Evolutionary conservation across 192 early-diverging fungal species (phyloP).

Genomic region (Cetraspora pellucida): DNA sequence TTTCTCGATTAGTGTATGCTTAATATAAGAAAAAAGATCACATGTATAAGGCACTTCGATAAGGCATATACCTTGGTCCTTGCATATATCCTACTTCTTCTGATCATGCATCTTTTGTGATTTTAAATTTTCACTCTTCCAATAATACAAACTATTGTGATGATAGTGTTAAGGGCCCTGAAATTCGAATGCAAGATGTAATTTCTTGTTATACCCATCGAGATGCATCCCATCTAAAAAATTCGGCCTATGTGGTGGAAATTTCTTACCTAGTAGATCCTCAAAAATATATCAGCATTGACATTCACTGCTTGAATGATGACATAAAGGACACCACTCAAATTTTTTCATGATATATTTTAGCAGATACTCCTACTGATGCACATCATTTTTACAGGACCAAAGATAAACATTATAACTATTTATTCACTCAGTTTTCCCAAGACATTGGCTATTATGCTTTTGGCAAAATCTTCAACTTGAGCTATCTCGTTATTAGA

Average conservation of each 20-base stretch:
- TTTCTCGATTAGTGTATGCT: neutral
- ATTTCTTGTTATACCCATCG: constrained; percentile 10
- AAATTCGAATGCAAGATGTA: constrained; percentile 1
- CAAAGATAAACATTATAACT: neutral
- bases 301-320: neutral
- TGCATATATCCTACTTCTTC: constrained; percentile 18
- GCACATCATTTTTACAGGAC: constrained; percentile 1
- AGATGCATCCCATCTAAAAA: constrained; percentile 10
- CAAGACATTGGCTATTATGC: neutral
- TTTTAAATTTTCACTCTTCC: neutral
- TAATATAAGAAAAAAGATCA: neutral
- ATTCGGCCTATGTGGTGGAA: neutral
- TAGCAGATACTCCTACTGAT: constrained; percentile 11
- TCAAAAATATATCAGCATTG: constrained; percentile 2
- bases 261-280: constrained; percentile 18
- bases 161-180: neutral
- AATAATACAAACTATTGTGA: neutral
- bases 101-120: constrained; percentile 2
- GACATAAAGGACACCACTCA: neutral
- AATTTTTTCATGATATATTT: neutral
- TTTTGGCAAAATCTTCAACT: too few relatives aligned
- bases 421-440: neutral
- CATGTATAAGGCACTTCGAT: constrained; percentile 7
- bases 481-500: too few relatives aligned
- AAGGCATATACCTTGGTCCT: neutral